Base-by-base conservation (phyloP, 1,139 yeast species). In the Debaryomyces fabryi region DNA sequence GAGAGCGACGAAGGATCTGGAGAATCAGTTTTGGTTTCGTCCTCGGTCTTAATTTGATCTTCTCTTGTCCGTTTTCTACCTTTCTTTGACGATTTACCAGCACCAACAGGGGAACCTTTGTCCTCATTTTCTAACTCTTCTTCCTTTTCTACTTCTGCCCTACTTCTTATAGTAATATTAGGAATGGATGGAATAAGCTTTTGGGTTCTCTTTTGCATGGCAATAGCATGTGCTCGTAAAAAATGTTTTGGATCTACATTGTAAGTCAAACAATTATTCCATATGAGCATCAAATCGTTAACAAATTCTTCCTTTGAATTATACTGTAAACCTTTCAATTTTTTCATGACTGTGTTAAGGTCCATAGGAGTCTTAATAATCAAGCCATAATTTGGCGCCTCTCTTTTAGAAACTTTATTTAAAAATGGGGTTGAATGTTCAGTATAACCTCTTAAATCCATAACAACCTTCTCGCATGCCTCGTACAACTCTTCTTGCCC, bases 401-500 rank as follows among this genome's bases (percentile, higher is more conserved):
- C 99, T 50, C 99, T 78, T 65, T 93, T 93, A 49, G 96, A 89
- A 18, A 95, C 99, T 62, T 90, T 88, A 67, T 92, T 93, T 56
- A 95, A 75, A 61, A 95, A 95, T 0, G 98, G 97, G 0, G 98
- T 91, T 0, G 98, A 92, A 67, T 93, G 98, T 62, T 93, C 98
- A 0, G 99, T 93, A 57, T 87, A 90, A 9, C 95, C 90, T 60
- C 99, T 78, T 38, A 95, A 72, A 59, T 95, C 99, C 53, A 85
- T 71, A 0, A 92, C 93, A 1, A 93, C 99, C 62, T 90, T 92
- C 60, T 95, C 99, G 59, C 97, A 93, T 0, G 97, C 97, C 58
- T 95, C 99, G 61, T 93, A 95, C 15, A 95, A 76, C 64, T 95
- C 99, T 64, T 95, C 99, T 66, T 95, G 99, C 3, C 99, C 99